These are phyloP conservation scores for Ailanthus altissimus DNA, from an alignment of 345 rosid genomes.

Conservation along the genomic window DNA sequence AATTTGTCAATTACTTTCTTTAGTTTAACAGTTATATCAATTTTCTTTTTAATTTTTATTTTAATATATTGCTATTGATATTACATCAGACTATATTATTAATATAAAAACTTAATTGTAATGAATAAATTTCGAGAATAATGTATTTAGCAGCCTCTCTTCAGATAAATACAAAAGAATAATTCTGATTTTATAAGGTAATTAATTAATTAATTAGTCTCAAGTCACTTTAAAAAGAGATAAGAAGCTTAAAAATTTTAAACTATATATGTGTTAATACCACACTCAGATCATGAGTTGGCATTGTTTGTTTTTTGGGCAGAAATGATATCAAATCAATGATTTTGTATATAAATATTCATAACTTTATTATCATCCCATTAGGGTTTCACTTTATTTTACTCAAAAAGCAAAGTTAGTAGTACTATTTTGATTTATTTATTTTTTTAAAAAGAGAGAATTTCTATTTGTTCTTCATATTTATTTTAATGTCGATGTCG, in stretches of 20 bases:
- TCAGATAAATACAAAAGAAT: background rate
- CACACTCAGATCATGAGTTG: background rate
- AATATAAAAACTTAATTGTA: no score
- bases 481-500: slow-evolving; percentile 14
- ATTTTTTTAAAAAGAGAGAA: background rate
- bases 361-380: slow-evolving; percentile 9
- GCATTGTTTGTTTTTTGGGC: background rate
- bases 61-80: no score
- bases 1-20: no score
- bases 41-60: no score
- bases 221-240: slow-evolving; percentile 7
- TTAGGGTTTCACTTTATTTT: background rate
- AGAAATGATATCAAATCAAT: background rate
- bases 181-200: no score
- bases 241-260: no score
- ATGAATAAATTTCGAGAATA: background rate
- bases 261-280: no score
- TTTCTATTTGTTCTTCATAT: background rate
- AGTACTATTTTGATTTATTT: background rate
- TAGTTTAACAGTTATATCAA: no score
- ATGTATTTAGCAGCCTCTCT: background rate
- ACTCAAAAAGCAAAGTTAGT: background rate
- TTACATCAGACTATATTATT: no score
- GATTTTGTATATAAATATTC: background rate
- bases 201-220: background rate